A percentile compares a stretch with the other conserved stretches of the same genome.
Evolutionary conservation across 2,329 filamentous ascomycete species (phyloP).

Genomic region (Claviceps sp.): DNA sequence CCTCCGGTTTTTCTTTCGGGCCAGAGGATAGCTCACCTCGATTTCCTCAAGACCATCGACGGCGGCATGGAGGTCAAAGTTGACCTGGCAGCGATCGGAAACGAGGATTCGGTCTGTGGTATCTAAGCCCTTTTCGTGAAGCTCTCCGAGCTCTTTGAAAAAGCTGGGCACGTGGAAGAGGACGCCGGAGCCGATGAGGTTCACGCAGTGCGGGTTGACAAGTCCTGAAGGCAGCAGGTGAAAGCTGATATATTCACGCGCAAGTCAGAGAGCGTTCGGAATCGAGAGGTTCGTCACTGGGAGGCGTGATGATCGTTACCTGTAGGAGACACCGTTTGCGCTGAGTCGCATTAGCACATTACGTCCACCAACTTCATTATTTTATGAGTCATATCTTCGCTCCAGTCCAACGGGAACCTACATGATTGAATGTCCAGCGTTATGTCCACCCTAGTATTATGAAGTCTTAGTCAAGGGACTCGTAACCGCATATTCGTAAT

Average conservation of each 20-base stretch:
- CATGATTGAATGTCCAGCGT: constrained; percentile 15
- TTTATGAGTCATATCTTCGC: background rate
- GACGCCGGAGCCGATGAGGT: constrained; percentile 58
- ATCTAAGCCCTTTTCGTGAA: constrained; percentile 18
- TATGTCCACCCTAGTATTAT: constrained; percentile 16
- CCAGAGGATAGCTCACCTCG: constrained; percentile 25
- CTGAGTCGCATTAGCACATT: background rate
- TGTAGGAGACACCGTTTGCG: constrained; percentile 22
- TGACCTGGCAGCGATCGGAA: constrained; percentile 48
- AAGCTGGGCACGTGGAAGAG: constrained; percentile 44
- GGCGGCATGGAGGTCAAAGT: constrained; percentile 50
- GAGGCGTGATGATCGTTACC: constrained; percentile 11
- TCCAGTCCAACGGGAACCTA: background rate
- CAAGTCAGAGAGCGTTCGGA: background rate
- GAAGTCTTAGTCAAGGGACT: constrained; percentile 1
- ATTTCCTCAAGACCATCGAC: constrained; percentile 57
- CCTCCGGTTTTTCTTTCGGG: background rate
- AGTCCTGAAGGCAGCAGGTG: constrained; percentile 57
- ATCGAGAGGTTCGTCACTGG: background rate
- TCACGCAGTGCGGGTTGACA: constrained; percentile 53
- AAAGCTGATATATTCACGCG: constrained; percentile 27
- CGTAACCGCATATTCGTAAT: constrained; percentile 10
- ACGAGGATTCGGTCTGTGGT: constrained; percentile 41
- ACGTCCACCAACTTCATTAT: too few species aligned
- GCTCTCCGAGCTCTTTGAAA: constrained; percentile 26